Evolutionary conservation across 2,329 filamentous ascomycete genomes (phyloP).

Genomic region (Didymella exigua): DNA sequence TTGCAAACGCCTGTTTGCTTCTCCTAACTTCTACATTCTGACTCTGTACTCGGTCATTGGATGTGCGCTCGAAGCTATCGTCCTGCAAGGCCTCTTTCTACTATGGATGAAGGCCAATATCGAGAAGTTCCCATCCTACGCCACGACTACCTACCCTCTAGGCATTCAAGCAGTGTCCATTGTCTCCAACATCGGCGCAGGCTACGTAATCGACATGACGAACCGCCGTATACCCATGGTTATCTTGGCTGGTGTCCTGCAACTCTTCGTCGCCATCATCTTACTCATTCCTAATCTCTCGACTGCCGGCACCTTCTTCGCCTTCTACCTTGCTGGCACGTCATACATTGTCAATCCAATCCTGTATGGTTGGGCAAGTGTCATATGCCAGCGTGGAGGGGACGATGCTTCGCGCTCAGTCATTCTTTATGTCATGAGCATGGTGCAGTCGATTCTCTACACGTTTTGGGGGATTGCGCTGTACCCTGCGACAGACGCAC

Average conservation of each 20-base stretch:
- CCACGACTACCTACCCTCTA: constrained; percentile 64
- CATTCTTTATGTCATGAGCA: constrained; percentile 51
- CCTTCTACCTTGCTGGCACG: constrained; percentile 49
- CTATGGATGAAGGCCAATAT: constrained; percentile 34
- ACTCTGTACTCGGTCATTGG: constrained; percentile 48
- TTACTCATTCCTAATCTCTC: constrained; percentile 44
- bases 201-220: constrained; percentile 48
- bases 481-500: constrained; percentile 52
- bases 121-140: constrained; percentile 45
- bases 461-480: constrained; percentile 55
- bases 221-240: constrained; percentile 46
- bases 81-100: constrained; percentile 33
- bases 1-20: constrained; percentile 27
- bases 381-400: constrained; percentile 46
- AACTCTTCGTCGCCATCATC: constrained; percentile 43
- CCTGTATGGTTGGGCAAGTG: constrained; percentile 50
- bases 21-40: constrained; percentile 47
- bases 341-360: constrained; percentile 51
- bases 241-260: constrained; percentile 40
- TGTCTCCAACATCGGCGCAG: constrained; percentile 52
- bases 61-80: constrained; percentile 46
- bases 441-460: constrained; percentile 49
- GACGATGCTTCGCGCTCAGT: constrained; percentile 52
- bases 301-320: constrained; percentile 44
- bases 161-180: constrained; percentile 64